Evolutionary conservation across 1,284 basidiomycete genomes (phyloP).

Genomic region (Leccinum ponderosum): DNA sequence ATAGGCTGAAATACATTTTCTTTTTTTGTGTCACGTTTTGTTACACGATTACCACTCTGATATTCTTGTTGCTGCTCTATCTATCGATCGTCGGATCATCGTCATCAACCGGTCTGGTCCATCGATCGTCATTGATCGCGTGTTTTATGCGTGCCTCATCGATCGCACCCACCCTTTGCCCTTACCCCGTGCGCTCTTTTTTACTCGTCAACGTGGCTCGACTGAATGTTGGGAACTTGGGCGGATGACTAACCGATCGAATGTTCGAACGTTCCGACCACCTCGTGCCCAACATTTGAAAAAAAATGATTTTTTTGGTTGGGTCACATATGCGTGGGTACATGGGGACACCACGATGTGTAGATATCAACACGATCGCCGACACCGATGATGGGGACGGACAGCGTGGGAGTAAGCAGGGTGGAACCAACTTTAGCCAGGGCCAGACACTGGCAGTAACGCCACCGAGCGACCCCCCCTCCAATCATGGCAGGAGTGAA

Average conservation of each 20-base stretch:
- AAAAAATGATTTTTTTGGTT: not conserved
- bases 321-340: not conserved
- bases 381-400: not conserved
- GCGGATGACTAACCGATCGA: not conserved
- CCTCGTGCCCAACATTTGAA: not conserved
- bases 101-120: not conserved
- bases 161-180: not conserved
- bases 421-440: not conserved
- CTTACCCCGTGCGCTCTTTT: not conserved
- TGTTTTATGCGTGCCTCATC: slow-evolving; percentile 7
- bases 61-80: slow-evolving; percentile 38
- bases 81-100: slow-evolving; percentile 14
- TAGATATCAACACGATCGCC: not conserved
- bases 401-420: not conserved
- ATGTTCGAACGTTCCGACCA: not conserved
- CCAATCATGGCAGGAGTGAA: not conserved
- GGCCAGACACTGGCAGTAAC: not conserved
- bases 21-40: slow-evolving; percentile 43
- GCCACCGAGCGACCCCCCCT: not conserved
- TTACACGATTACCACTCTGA: not conserved
- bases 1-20: slow-evolving; percentile 74
- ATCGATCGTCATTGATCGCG: slow-evolving; percentile 12
- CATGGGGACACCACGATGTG: not conserved
- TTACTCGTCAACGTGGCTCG: not conserved
- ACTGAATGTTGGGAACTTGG: not conserved